Percentiles rank a stretch among this genome's conserved stretches.
Conservation (phyloP, 179 eudicot genomes). For the Vitellaria paradoxa region DNA sequence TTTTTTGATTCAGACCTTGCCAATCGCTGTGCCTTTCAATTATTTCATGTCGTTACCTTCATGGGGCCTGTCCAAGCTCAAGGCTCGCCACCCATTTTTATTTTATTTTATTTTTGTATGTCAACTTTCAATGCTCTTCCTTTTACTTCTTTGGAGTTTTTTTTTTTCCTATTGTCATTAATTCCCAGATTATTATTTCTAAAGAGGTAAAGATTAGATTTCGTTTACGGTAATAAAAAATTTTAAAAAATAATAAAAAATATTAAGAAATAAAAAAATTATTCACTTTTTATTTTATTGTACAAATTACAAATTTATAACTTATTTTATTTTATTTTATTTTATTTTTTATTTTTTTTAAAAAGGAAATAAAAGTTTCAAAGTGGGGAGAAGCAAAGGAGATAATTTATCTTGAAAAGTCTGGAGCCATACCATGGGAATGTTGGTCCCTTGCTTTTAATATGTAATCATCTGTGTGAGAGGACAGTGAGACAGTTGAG, state of each 20-base stretch:
- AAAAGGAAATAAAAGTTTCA: too few relatives aligned
- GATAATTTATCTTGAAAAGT: conserved; percentile 8
- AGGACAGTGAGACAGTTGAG: conserved; percentile 36
- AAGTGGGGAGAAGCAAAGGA: background rate
- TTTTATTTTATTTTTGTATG: background rate
- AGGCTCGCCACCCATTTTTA: conserved; percentile 7
- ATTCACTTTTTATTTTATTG: too few relatives aligned
- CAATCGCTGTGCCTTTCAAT: conserved; percentile 17
- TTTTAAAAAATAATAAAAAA: too few relatives aligned
- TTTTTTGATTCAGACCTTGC: too few relatives aligned
- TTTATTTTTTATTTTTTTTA: too few relatives aligned
- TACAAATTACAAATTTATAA: too few relatives aligned
- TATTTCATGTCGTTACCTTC: conserved; percentile 25
- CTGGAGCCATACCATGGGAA: conserved; percentile 58
- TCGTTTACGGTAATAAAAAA: too few relatives aligned
- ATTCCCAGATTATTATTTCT: background rate
- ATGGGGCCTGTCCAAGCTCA: conserved; percentile 27
- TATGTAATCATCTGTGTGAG: conserved; percentile 19
- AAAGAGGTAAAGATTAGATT: too few relatives aligned
- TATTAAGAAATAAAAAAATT: too few relatives aligned
- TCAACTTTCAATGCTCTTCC: background rate
- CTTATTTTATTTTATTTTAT: too few relatives aligned
- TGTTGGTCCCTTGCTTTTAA: conserved; percentile 39
- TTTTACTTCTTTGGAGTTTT: background rate
- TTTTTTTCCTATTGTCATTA: background rate